Evolutionary conservation across 2,329 filamentous ascomycete species (phyloP).

Genomic region (Cryphonectria parasitica): DNA sequence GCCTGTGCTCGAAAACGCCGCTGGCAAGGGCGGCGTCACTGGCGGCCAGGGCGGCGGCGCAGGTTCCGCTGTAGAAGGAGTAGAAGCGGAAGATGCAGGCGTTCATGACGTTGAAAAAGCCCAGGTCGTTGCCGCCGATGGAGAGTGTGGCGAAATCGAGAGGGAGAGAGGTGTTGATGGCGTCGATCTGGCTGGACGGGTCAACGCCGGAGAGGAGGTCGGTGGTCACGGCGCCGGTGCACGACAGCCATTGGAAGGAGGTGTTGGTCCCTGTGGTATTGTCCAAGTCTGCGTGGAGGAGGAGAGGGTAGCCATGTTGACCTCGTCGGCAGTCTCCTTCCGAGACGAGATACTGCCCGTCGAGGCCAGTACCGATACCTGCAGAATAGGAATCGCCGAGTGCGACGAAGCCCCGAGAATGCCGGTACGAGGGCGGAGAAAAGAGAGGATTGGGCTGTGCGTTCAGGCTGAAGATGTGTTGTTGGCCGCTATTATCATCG

Average conservation of each 20-base stretch:
- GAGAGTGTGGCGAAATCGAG: constrained; percentile 50
- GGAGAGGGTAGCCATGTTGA: constrained; percentile 45
- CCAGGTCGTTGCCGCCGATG: constrained; percentile 54
- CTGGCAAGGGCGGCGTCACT: constrained; percentile 41
- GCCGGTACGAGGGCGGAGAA: neutral
- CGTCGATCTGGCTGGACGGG: constrained; percentile 46
- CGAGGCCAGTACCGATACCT: constrained; percentile 50
- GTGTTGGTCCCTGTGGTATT: constrained; percentile 35
- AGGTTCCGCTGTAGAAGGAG: constrained; percentile 52
- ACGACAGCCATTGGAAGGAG: constrained; percentile 51
- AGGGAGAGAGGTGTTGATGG: constrained; percentile 43
- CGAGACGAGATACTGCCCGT: constrained; percentile 39
- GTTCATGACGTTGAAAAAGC: constrained; percentile 55
- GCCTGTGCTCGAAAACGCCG: constrained; percentile 44
- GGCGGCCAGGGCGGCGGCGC: constrained; percentile 44
- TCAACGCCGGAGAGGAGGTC: constrained; percentile 43
- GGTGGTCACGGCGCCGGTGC: constrained; percentile 48
- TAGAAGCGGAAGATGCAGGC: constrained; percentile 56
- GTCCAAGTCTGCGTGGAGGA: constrained; percentile 45
- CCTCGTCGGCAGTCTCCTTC: constrained; percentile 47
- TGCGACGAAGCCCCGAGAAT: constrained; percentile 43
- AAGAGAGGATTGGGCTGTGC: no score
- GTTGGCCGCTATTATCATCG: neutral
- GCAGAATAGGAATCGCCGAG: constrained; percentile 54
- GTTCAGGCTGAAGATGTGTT: constrained; percentile 20